Evolutionary conservation across 129 eudicot genomes (phyloP).

Genomic region (Helianthus tuberosus): DNA sequence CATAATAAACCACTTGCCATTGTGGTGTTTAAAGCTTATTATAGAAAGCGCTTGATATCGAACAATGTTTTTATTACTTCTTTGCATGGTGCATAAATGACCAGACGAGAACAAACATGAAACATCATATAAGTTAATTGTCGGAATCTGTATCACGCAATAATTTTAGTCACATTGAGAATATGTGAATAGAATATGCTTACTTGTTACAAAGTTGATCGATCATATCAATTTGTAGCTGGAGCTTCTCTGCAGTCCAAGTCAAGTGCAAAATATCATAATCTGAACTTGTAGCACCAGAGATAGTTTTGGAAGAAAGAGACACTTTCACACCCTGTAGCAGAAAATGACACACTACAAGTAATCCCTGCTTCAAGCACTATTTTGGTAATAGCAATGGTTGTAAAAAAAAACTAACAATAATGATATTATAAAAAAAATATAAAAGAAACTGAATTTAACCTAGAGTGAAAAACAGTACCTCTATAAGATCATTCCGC

Average conservation of each 20-base stretch:
- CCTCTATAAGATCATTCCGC: conserved; percentile 66
- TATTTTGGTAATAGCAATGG: no score
- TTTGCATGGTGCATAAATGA: neutral
- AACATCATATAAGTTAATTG: neutral
- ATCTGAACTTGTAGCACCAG: conserved; percentile 53
- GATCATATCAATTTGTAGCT: conserved; percentile 67
- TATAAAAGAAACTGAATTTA: conserved; percentile 12
- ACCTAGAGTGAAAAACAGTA: conserved; percentile 20
- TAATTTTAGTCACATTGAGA: neutral
- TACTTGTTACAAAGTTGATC: conserved; percentile 66
- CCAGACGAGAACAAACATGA: neutral
- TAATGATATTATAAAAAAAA: neutral
- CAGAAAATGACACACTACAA: neutral
- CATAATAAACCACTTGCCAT: neutral
- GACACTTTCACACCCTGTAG: conserved; percentile 85
- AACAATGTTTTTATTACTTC: neutral
- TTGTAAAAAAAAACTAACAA: neutral
- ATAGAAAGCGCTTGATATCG: neutral
- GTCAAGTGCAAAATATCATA: conserved; percentile 60
- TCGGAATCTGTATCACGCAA: neutral
- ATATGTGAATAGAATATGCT: conserved; percentile 15
- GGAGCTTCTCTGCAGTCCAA: conserved; percentile 88
- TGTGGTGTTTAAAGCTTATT: neutral
- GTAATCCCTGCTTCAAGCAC: no score
- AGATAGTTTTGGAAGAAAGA: conserved; percentile 55